Evolutionary conservation across 257 asterid species (phyloP).

Genomic region (Fraxinus cuspidata): DNA sequence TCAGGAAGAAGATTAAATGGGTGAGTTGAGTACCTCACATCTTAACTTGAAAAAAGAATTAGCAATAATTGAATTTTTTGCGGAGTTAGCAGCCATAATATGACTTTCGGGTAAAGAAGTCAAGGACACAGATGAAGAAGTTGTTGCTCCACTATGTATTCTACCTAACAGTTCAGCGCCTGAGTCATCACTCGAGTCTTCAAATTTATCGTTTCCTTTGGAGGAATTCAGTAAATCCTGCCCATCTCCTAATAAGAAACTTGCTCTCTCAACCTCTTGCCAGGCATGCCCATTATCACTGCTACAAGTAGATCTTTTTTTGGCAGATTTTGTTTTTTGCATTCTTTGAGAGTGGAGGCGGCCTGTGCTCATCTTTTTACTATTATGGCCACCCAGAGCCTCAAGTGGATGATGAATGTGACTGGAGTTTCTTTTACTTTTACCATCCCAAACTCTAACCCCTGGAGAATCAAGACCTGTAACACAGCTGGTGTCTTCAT

Average conservation of each 20-base stretch:
- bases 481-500: conserved; percentile 61
- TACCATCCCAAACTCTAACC: conserved; percentile 89
- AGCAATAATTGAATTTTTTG: conserved; percentile 64
- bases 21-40: conserved; percentile 71
- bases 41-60: conserved; percentile 72
- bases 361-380: conserved; percentile 50
- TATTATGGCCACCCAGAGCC: conserved; percentile 54
- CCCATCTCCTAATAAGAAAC: conserved; percentile 72
- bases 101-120: conserved; percentile 65
- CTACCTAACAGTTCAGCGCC: conserved; percentile 64
- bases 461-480: conserved; percentile 93
- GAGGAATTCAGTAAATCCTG: conserved; percentile 59
- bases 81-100: conserved; percentile 52
- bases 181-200: conserved; percentile 74
- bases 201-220: conserved; percentile 47
- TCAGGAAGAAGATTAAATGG: conserved; percentile 25
- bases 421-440: conserved; percentile 69
- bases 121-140: conserved; percentile 71
- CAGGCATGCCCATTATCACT: conserved; percentile 60
- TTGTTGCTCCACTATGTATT: conserved; percentile 61
- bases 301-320: conserved; percentile 65
- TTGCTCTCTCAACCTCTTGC: conserved; percentile 85
- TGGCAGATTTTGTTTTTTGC: conserved; percentile 51
- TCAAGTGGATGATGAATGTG: conserved; percentile 95
- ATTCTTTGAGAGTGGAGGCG: conserved; percentile 47